Evolutionary conservation across 225 moss, liverwort and hornwort species (phyloP), one percentile per base, ranked within the genome.

Genomic region (Sphagnum contortum): DNA sequence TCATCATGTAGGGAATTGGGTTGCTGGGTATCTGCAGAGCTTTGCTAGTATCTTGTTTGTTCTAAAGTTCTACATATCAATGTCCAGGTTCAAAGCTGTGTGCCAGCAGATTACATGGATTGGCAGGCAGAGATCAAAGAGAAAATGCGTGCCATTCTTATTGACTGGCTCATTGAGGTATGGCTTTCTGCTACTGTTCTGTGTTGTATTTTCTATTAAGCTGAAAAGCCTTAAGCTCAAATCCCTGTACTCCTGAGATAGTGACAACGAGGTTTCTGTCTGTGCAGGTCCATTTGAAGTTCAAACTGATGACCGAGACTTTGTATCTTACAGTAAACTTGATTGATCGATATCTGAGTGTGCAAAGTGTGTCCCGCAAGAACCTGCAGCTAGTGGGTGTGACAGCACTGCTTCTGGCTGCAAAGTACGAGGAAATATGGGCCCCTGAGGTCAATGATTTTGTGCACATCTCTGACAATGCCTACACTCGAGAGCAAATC

Each of bases 161-260:
- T 96, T 2, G 95, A 96, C 14, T 96, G 95, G 95, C 79, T 96
- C 7, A 96, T 96, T 13, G 95, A 96, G 88, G 86, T 86, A 29
- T 29, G 29, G 29, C 1, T 29, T 29, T 29, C 29, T 29, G 29
- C 0, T 29, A 1, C 1, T 29, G 29, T 29, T 29, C 29, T 29
- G 1, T 29, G 29, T 29, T 29, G 29, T 29, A 1, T 29, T 29
- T 29, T 29, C 29, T 29, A 1, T 29, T 29, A 29, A 29, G 29
- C 29, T 29, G 29, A 29, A 29, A 0, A 29, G 29, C 29, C 29
- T 29, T 29, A 29, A 29, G 29, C 29, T 29, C 29, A 29, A 29
- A 29, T 29, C 29, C 29, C 29, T 29, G 29, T 29, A 29, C 29
- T 29, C 29, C 29, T 29, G 29, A 29, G 29, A 29, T 29, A 29